Conservation (phyloP, 208 protist genomes). For the Porcisia hertigi region DNA sequence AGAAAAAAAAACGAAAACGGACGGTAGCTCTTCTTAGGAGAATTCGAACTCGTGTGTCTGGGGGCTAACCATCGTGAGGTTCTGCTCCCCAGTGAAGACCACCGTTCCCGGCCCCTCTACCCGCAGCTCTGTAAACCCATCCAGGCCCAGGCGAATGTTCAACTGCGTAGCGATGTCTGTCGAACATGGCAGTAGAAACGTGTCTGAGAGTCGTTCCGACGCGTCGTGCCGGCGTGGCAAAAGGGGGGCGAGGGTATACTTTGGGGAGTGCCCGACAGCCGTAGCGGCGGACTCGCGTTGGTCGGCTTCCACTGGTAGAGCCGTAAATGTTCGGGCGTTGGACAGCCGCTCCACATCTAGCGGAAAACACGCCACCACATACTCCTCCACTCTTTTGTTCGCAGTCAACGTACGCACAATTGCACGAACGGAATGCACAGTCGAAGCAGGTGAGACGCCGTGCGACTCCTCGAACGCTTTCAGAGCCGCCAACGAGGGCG, state of each 20-base stretch:
- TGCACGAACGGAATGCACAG: constrained; percentile 44
- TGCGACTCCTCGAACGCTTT: constrained; percentile 32
- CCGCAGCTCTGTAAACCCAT: constrained; percentile 64
- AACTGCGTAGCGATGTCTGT: constrained; percentile 58
- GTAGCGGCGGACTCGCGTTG: background rate
- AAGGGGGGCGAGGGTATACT: constrained; percentile 7
- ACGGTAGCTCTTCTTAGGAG: background rate
- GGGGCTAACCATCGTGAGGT: constrained; percentile 24
- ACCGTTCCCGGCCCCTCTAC: constrained; percentile 76
- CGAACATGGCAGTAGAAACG: constrained; percentile 21
- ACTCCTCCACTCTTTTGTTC: constrained; percentile 44
- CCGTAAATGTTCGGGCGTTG: constrained; percentile 5
- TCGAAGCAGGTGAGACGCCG: background rate
- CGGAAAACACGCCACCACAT: constrained; percentile 65
- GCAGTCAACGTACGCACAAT: constrained; percentile 50
- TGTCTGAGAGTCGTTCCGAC: background rate
- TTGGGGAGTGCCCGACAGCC: background rate
- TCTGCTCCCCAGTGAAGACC: constrained; percentile 75
- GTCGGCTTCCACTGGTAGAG: background rate
- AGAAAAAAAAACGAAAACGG: background rate
- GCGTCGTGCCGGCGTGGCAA: constrained; percentile 7
- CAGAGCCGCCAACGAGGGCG: constrained; percentile 39
- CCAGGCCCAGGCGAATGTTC: constrained; percentile 72
- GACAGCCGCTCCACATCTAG: constrained; percentile 30
- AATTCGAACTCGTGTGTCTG: background rate